Base-by-base conservation (phyloP, 495 filamentous ascomycete genomes). In the Copromyces sp. region DNA sequence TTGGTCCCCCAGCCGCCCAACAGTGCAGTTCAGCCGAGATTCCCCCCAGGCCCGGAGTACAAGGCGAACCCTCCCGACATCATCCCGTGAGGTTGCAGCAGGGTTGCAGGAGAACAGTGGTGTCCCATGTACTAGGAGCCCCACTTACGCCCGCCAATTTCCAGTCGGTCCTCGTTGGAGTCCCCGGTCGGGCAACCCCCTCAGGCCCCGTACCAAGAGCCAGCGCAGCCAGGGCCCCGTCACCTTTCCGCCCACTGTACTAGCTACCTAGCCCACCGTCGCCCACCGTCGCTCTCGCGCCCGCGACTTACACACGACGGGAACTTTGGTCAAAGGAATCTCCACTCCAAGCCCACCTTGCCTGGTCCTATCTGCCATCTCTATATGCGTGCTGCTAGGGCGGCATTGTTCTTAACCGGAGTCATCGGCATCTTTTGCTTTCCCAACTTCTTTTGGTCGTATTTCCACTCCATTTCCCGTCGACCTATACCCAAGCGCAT, bases 311-410 rank as follows among this genome's bases (percentile, higher is more conserved):
- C 71, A 79, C 71, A 65, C 44, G 72, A 24, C 24, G 24, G 24
- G 24, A n/a, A 75, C 38, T 72, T 39, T 39, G 59, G 44, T 42
- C 71, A 71, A 39, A 74, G 53, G 53, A 53, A 39, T 78, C 80
- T 80, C 80, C 79, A 80, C 78, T 77, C 79, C 53, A 65, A 80
- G 71, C 76, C 79, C 79, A 79, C 80, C 77, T 77, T 75, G 74
- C 16, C 53, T 65, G 37, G 70, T 71, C 42, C 53, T 39, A 69
- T 69, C 35, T 73, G 32, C 37, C n/a, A 65, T 65, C 53, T 65
- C 35, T 65, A 65, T 65, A 65, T 37, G 53, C 53, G 35, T 35
- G 53, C 17, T 59, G 47, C 47, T 6, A 29, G 47, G 73, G 71
- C 75, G 70, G 45, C 72, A 71, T 72, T 73, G 74, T 70, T 74